These are phyloP conservation scores for Bretschneidera sinensis DNA, from an alignment of 345 rosid genomes.

Conservation along the genomic window DNA sequence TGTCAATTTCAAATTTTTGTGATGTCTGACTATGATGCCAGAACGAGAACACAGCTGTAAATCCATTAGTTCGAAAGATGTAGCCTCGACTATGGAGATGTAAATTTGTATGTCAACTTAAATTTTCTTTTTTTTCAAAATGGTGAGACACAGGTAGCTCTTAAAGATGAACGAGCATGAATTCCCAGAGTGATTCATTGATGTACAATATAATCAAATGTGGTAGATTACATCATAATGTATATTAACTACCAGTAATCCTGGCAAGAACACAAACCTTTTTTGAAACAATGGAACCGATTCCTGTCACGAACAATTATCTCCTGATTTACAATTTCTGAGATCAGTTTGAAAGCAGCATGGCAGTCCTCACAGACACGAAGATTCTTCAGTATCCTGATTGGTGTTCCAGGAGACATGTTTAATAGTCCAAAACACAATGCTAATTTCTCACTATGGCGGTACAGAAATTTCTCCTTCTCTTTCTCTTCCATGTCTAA, in stretches of 20 bases:
- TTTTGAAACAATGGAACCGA: constrained; percentile 50
- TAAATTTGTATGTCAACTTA: not conserved
- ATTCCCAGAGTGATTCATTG: too few relatives aligned
- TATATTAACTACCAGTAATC: constrained; percentile 37
- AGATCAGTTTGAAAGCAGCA: constrained; percentile 40
- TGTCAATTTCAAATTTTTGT: too few relatives aligned
- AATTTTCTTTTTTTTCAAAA: too few relatives aligned
- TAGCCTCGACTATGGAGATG: not conserved
- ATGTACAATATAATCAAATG: too few relatives aligned
- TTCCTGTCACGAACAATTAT: constrained; percentile 51
- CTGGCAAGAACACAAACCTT: constrained; percentile 46
- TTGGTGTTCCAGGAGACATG: constrained; percentile 33
- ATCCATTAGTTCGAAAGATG: too few relatives aligned
- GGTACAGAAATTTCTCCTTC: constrained; percentile 40
- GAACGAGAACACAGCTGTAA: too few relatives aligned
- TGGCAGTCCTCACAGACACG: constrained; percentile 56
- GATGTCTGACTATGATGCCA: not conserved
- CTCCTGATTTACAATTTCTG: constrained; percentile 33
- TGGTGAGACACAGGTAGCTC: too few relatives aligned
- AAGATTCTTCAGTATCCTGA: constrained; percentile 53
- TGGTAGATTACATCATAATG: constrained; percentile 3
- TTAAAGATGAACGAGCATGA: too few relatives aligned
- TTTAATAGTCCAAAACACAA: constrained; percentile 41
- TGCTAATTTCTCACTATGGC: constrained; percentile 58
- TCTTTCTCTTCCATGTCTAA: constrained; percentile 53